These are phyloP conservation scores for Sarcodon sp. DNA, from an alignment of 768 basidiomycete species.

Conservation along the genomic window DNA sequence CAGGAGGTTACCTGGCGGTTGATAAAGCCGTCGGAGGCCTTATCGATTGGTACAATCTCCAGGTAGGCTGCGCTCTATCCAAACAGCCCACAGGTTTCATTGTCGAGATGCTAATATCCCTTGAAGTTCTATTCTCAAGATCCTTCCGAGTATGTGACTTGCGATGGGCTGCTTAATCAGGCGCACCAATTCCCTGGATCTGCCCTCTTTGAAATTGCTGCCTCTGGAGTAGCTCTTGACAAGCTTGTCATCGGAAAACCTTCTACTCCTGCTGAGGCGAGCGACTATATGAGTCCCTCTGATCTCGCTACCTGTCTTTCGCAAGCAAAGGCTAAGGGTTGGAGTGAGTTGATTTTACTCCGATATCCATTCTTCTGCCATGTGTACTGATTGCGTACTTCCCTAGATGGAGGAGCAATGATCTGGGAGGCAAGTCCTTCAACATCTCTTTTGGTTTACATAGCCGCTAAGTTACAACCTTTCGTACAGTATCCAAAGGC, in stretches of 20 bases:
- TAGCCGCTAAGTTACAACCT: too few relatives aligned
- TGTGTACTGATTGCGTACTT: not conserved
- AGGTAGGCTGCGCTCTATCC: conserved; percentile 11
- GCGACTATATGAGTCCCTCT: conserved; percentile 44
- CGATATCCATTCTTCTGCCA: not conserved
- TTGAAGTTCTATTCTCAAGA: conserved; percentile 30
- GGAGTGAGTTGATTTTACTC: conserved; percentile 34
- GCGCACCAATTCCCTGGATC: conserved; percentile 38
- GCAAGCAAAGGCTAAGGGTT: conserved; percentile 46
- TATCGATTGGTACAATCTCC: conserved; percentile 36
- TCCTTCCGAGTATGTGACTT: conserved; percentile 48
- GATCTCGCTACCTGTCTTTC: conserved; percentile 47
- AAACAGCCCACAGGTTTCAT: not conserved
- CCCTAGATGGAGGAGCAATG: conserved; percentile 23
- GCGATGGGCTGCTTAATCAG: conserved; percentile 43
- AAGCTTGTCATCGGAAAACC: conserved; percentile 51
- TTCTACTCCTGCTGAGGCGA: conserved; percentile 25
- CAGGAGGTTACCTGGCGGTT: conserved; percentile 26
- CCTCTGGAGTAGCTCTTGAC: conserved; percentile 27
- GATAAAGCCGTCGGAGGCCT: conserved; percentile 24
- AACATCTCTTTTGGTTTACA: too few relatives aligned
- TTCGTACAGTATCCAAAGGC: conserved; percentile 21
- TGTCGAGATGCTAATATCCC: conserved; percentile 9
- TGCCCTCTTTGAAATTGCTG: conserved; percentile 41
- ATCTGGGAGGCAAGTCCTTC: conserved; percentile 16